phyloP scores from a whole-genome alignment of 176 grass and related monocot genomes.

The Zizania latifolia region DNA sequence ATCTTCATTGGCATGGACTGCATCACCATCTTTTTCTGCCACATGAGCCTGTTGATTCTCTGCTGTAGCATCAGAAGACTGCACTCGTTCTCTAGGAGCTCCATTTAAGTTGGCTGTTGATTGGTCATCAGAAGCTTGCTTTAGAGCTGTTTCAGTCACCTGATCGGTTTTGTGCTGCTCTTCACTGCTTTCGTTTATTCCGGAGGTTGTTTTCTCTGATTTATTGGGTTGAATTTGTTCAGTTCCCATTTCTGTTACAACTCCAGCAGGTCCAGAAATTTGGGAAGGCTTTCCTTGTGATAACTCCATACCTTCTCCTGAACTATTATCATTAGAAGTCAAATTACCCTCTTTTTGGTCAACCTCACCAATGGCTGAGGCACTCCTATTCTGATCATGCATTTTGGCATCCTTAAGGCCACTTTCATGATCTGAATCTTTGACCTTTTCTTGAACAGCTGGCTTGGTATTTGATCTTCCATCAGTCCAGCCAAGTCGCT shows the following conservation, averaged over 20 bases:
- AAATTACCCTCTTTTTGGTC: conserved; percentile 35
- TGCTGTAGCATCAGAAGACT: conserved; percentile 29
- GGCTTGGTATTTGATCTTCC: conserved; percentile 35
- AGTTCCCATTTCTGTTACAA: conserved; percentile 31
- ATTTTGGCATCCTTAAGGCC: conserved; percentile 33
- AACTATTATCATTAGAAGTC: conserved; percentile 27
- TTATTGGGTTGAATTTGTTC: conserved; percentile 35
- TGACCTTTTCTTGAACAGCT: conserved; percentile 46
- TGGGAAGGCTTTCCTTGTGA: conserved; percentile 38
- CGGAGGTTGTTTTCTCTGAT: conserved; percentile 35
- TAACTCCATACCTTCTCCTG: conserved; percentile 25
- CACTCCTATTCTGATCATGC: conserved; percentile 36
- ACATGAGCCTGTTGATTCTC: conserved; percentile 33
- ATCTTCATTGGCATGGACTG: conserved; percentile 40
- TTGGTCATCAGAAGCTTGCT: conserved; percentile 42
- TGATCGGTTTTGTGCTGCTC: conserved; percentile 23
- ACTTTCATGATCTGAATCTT: conserved; percentile 32
- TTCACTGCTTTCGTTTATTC: conserved; percentile 33
- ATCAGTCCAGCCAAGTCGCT: conserved; percentile 43
- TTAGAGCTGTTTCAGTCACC: conserved; percentile 24
- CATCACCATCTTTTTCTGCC: conserved; percentile 39
- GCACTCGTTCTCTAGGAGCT: conserved; percentile 22
- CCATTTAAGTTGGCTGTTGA: conserved; percentile 24
- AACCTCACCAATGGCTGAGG: conserved; percentile 19
- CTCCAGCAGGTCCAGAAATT: conserved; percentile 37